Evolutionary conservation across 306 rosid species (phyloP).

Genomic region (Biancaea sappan): DNA sequence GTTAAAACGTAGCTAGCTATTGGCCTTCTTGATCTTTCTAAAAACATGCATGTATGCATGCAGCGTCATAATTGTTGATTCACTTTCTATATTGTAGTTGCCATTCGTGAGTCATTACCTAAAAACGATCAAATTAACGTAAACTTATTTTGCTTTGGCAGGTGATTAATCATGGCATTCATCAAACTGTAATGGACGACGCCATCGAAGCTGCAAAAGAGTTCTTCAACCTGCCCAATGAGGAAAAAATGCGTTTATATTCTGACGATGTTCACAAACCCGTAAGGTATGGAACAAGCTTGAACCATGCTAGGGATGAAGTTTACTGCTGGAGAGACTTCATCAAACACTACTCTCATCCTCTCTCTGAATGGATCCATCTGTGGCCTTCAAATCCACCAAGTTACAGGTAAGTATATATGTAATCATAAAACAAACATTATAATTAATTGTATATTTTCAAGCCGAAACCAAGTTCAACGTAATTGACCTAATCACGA

Average conservation of each 20-base stretch:
- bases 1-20: too few species aligned
- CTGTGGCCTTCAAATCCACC: constrained; percentile 65
- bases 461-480: background rate
- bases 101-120: too few species aligned
- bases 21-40: too few species aligned
- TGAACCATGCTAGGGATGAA: constrained; percentile 46
- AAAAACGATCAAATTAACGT: background rate
- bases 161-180: constrained; percentile 63
- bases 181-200: constrained; percentile 29
- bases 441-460: too few species aligned
- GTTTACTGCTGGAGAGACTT: constrained; percentile 58
- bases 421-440: too few species aligned
- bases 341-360: constrained; percentile 61
- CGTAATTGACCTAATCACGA: too few species aligned
- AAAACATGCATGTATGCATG: constrained; percentile 2
- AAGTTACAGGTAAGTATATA: constrained; percentile 45
- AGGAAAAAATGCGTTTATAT: constrained; percentile 47
- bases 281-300: constrained; percentile 59
- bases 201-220: constrained; percentile 42
- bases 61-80: background rate
- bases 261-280: constrained; percentile 56
- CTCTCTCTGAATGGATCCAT: constrained; percentile 54
- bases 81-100: background rate
- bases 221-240: constrained; percentile 56
- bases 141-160: background rate